Percentiles rank a stretch among this genome's conserved stretches.
These are phyloP conservation scores for Ceratocystis diversiconidia DNA, from an alignment of 2,329 filamentous ascomycete genomes.

Conservation along the genomic window DNA sequence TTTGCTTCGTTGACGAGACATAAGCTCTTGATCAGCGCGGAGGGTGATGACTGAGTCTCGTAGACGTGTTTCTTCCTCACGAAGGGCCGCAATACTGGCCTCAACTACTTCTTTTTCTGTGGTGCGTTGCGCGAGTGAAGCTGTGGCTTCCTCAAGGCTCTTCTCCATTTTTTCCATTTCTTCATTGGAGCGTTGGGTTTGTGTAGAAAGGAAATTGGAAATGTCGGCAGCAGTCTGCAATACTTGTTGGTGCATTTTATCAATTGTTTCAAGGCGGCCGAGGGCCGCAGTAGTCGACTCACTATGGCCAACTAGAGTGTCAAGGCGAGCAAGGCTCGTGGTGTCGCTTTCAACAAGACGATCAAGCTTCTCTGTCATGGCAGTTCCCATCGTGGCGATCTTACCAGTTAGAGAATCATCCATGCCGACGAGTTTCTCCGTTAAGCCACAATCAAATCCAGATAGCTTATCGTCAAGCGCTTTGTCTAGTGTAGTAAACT, in stretches of 20 bases:
- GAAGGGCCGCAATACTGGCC: slow-evolving; percentile 37
- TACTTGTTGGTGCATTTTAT: slow-evolving; percentile 60
- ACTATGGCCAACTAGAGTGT: slow-evolving; percentile 39
- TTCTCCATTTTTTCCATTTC: slow-evolving; percentile 68
- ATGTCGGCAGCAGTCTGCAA: slow-evolving; percentile 73
- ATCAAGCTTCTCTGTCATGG: slow-evolving; percentile 36
- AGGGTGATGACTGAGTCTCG: slow-evolving; percentile 43
- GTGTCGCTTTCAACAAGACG: slow-evolving; percentile 25
- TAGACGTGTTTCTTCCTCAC: slow-evolving; percentile 39
- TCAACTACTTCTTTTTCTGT: slow-evolving; percentile 50
- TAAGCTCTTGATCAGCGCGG: slow-evolving; percentile 56
- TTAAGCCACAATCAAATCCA: slow-evolving; percentile 9
- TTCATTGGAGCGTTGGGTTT: slow-evolving; percentile 59
- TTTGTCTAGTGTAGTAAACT: slow-evolving; percentile 15
- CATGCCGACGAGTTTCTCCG: slow-evolving; percentile 16
- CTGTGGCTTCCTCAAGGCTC: slow-evolving; percentile 62
- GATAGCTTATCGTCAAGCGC: slow-evolving; percentile 12
- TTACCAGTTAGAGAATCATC: slow-evolving; percentile 14
- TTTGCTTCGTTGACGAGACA: slow-evolving; percentile 63
- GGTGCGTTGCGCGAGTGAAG: slow-evolving; percentile 65
- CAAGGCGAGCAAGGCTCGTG: slow-evolving; percentile 22
- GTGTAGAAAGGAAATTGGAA: slow-evolving; percentile 62
- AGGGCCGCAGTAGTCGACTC: slow-evolving; percentile 53
- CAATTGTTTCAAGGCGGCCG: slow-evolving; percentile 64
- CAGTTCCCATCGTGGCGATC: slow-evolving; percentile 7